Base-by-base conservation (phyloP, 495 filamentous ascomycete species). In the Penicillium dipodomyicola region DNA sequence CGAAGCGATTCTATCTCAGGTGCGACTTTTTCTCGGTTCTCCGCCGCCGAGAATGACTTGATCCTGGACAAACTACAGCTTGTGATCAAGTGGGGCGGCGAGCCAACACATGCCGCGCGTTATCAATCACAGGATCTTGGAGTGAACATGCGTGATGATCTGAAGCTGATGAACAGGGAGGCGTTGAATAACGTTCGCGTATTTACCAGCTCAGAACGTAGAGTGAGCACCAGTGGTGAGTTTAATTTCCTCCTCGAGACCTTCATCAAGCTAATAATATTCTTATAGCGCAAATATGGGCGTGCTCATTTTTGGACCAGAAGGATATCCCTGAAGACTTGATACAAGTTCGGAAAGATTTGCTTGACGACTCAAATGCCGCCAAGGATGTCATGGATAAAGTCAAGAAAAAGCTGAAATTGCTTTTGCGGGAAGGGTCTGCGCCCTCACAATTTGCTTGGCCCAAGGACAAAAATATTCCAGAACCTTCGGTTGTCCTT, bases 371-470 rank as follows among this genome's bases (percentile, higher is more conserved):
- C 67, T 96, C 91, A 1, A 98, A 98, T 73, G 94, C 94, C n/a
- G 94, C 94, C 51, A 98, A 98, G 70, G 95, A 97, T 72, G 92
- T 95, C 63, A 98, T 97, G 92, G 94, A 98, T 72, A 96, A 95
- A 69, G 94, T 98, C 45, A 98, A 98, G 79, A 97, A 97, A 82
- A 96, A 95, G 83, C 79, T 98, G 5, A 98, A 98, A 74, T 83
- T 87, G 2, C 79, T 98, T 37, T 74, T 98, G 51, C 82, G 94
- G 25, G 87, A 95, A 68, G 95, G 95, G 3, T 90, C 88, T 52
- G 88, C 93, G 7, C 92, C 94, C 15, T 83, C 91, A 17, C 92
- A 97, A 66, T 98, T 98, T 67, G 91, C 93, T 42, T 98, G 94
- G 94, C 94, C 94, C n/a, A 86, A 90, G 50, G 80, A 85, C 33